Base-by-base conservation (phyloP, 257 asterid species). In the Solanum gandarillasii region DNA sequence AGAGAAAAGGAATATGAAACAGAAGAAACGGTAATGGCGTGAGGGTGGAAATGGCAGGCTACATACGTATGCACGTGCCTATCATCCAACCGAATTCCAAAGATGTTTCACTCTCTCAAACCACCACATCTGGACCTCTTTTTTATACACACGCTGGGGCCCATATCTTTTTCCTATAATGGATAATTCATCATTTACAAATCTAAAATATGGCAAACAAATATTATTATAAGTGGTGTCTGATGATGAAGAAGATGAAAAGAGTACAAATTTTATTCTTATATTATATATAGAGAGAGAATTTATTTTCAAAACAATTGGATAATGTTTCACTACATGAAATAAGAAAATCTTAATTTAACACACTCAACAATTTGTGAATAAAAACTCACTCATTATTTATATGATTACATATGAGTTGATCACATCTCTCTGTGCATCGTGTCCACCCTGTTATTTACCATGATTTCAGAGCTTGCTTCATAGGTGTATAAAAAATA, bases 1-100 rank as follows among this genome's bases (percentile, higher is more conserved):
- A n/a, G 8, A 13, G 60, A 68, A 6, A 6, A 27, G 4, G 5
- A 7, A 70, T 41, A 84, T 31, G 84, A 11, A 46, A 36, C 8
- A 2, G 4, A 88, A 83, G 89, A 84, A 89, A 89, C 91, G 92
- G 92, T 91, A 46, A 91, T 87, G 83, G 89, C 87, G 88, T 89
- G 93, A 90, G 78, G 18, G 87, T 29, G 35, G 84, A 78, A 73
- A 36, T 67, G 90, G 85, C 89, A 88, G 93, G 91, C 62, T 52
- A 55, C 23, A 52, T 52, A 52, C 65, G n/a, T 55, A 20, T 55
- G 65, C 65, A 85, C 88, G 91, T 90, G 91, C 76, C 87, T 74
- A 73, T 72, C 41, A 55, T 79, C 58, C 90, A 86, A 83, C 85
- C 70, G 62, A 11, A 35, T 46, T 31, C 12, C 1, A 9, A 23